Evolutionary conservation across 1,284 basidiomycete genomes (phyloP).

Genomic region (Erythrobasidium hasegawianum): DNA sequence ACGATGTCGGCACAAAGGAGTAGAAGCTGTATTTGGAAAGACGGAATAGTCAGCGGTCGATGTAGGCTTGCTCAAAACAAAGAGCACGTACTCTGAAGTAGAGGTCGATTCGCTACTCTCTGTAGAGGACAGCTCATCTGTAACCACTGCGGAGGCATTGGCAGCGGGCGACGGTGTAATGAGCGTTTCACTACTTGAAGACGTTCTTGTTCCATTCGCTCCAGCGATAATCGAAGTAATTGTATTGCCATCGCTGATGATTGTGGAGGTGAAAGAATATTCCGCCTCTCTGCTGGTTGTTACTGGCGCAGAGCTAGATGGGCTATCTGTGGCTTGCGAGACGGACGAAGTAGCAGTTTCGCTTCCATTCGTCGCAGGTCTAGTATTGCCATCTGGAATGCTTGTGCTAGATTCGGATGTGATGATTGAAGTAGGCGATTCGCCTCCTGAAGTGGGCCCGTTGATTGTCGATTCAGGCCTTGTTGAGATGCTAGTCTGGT

Average conservation of each 20-base stretch:
- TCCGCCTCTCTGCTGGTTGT: too few relatives aligned
- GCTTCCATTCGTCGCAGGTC: too few relatives aligned
- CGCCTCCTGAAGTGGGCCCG: background rate
- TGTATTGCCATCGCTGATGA: background rate
- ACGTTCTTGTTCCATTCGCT: background rate
- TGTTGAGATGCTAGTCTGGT: background rate
- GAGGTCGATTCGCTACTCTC: background rate
- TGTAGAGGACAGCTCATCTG: background rate
- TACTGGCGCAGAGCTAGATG: too few relatives aligned
- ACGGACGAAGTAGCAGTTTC: too few relatives aligned
- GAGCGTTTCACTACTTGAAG: constrained; percentile 1
- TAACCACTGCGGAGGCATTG: background rate
- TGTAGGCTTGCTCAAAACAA: too few relatives aligned
- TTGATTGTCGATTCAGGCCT: background rate
- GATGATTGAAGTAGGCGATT: background rate
- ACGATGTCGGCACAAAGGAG: constrained; percentile 28
- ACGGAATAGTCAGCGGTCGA: too few relatives aligned
- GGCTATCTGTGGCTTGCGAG: too few relatives aligned
- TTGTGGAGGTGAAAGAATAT: too few relatives aligned
- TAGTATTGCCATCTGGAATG: background rate
- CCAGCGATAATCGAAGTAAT: background rate
- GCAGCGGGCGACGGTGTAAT: background rate
- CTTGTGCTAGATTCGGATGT: background rate
- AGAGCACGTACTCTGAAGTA: constrained; percentile 4
- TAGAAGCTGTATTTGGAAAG: constrained; percentile 12